Evolutionary conservation across 257 asterid genomes (phyloP).

Genomic region (Solanum sejunctum): DNA sequence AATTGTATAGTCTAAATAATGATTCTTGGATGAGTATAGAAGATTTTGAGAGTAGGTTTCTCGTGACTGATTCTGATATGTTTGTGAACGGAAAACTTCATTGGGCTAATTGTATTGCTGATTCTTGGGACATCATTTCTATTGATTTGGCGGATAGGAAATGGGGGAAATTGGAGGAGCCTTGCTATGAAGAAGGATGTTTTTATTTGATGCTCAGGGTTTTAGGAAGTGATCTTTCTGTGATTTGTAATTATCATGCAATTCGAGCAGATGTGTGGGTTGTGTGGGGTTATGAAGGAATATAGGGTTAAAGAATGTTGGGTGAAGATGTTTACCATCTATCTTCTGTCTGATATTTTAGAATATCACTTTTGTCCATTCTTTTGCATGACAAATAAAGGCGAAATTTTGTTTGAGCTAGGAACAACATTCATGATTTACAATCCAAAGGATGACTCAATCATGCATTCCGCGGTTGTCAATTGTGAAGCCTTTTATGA

Average conservation of each 20-base stretch:
- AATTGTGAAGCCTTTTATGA: neutral
- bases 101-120: neutral
- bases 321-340: constrained; percentile 4
- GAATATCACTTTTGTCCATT: neutral
- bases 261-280: constrained; percentile 12
- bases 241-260: neutral
- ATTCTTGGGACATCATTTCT: neutral
- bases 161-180: neutral
- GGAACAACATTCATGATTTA: neutral
- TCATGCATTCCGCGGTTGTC: neutral
- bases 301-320: constrained; percentile 22
- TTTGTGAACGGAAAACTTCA: neutral
- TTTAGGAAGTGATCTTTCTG: neutral
- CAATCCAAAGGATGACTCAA: neutral
- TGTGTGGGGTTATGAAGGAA: constrained; percentile 18
- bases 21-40: neutral
- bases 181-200: neutral
- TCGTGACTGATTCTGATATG: neutral
- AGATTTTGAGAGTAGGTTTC: neutral
- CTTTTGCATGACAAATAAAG: neutral
- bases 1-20: neutral
- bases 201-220: neutral
- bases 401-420: neutral
- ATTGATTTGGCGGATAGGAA: neutral
- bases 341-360: neutral